Base-by-base conservation (phyloP, 2,329 filamentous ascomycete species). In the Paecilomyces dactylethromorphus region DNA sequence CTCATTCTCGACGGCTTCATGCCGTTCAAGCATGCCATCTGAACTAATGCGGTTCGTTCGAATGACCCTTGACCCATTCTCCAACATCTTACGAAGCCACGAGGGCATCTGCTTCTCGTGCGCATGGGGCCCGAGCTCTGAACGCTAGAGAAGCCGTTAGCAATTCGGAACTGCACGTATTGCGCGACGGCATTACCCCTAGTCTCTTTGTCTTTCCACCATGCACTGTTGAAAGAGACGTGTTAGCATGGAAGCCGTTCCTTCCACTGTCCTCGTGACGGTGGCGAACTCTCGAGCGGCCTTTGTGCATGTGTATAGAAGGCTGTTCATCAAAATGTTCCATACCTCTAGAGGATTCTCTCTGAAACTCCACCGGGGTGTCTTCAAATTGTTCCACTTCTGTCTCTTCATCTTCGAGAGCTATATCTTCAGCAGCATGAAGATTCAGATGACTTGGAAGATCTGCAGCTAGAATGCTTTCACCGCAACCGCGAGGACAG, bases 101-200 rank as follows among this genome's bases (percentile, higher is more conserved):
- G 79, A 74, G 0, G 90, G 90, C 90, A 92, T 92, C 64, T 83
- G 81, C 49, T 86, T 83, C 71, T 93, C 90, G 64, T 90, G 79
- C 1, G 88, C 88, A 73, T 89, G 86, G 26, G 85, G 84, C 0
- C 90, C 90, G 13, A 93, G 78, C 66, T 92, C 87, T 10, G 69
- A 80, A 75, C 80, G 82, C 77, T 81, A 60, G 24, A 33, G 3
- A 31, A 29, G 18, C 33, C 13, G 55, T 72, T 59, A 71, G 63
- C 55, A 55, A 52, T n/a, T 2, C 10, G 15, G 15, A 21, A 6
- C n/a, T 18, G 15, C 4, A 8, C n/a, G 15, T 45, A 45, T 18
- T 6, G 39, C n/a, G 39, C 15, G 10, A 45, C 26, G 31, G 53
- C 55, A 24, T 56, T 69, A 74, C 72, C 53, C 68, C 74, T 57